phyloP scores from a whole-genome alignment of 345 rosid genomes.

The Moringa oleifera region DNA sequence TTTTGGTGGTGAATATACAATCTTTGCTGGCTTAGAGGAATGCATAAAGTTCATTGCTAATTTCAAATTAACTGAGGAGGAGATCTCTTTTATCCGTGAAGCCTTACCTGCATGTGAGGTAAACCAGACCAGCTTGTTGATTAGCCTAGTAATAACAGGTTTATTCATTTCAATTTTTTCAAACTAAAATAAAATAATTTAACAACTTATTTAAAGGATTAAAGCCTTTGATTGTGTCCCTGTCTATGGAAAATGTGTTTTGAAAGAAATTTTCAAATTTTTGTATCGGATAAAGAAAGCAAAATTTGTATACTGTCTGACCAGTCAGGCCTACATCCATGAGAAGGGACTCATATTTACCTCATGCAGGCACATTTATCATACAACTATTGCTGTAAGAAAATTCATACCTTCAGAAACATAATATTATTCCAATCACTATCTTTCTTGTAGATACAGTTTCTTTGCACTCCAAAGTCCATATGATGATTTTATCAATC shows the following conservation, averaged over 20 bases:
- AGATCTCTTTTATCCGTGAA: constrained; percentile 62
- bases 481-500: background rate
- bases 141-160: background rate
- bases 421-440: background rate
- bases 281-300: no score
- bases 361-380: background rate
- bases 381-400: no score
- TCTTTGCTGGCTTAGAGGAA: constrained; percentile 96
- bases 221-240: no score
- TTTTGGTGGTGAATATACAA: constrained; percentile 88
- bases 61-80: constrained; percentile 69
- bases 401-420: background rate
- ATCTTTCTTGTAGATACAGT: background rate
- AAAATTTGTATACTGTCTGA: background rate
- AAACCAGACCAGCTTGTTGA: constrained; percentile 4
- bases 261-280: no score
- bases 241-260: no score
- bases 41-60: constrained; percentile 84
- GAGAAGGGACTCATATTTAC: background rate
- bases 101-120: constrained; percentile 82
- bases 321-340: background rate
- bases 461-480: background rate
- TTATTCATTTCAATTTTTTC: background rate
- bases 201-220: no score
- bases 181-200: no score